A percentile compares a stretch with the other conserved stretches of the same genome.
phyloP scores from a whole-genome alignment of 768 basidiomycete genomes.

The Kwoniella pini region DNA sequence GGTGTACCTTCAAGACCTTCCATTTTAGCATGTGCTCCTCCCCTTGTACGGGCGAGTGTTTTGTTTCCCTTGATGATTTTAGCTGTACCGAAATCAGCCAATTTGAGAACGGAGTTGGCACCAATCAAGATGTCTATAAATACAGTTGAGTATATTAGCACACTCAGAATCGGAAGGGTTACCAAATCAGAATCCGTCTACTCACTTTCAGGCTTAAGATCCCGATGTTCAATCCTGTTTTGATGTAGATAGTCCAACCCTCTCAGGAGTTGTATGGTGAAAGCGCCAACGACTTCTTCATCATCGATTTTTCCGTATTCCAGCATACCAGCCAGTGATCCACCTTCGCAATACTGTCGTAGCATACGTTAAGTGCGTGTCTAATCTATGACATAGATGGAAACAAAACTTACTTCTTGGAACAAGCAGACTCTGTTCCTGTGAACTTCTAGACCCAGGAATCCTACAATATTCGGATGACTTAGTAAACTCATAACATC shows the following conservation, averaged over 20 bases:
- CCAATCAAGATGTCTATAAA: constrained; percentile 73
- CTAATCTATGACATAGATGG: neutral
- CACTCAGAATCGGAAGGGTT: constrained; percentile 1
- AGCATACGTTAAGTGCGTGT: neutral
- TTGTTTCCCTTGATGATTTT: constrained; percentile 86
- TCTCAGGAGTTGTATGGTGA: constrained; percentile 95
- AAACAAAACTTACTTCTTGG: constrained; percentile 15
- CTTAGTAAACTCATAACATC: constrained; percentile 97
- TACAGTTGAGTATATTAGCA: constrained; percentile 9
- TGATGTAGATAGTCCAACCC: constrained; percentile 92
- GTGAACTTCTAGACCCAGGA: constrained; percentile 83
- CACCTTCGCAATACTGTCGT: constrained; percentile 78
- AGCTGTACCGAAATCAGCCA: constrained; percentile 95
- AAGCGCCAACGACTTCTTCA: constrained; percentile 90
- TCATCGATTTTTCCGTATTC: constrained; percentile 96
- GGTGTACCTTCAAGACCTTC: constrained; percentile 95
- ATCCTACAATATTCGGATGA: constrained; percentile 97
- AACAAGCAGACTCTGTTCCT: constrained; percentile 21
- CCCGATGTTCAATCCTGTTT: constrained; percentile 88
- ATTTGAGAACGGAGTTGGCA: constrained; percentile 76
- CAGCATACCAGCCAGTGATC: constrained; percentile 80
- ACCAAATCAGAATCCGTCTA: too few relatives aligned
- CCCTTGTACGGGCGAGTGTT: constrained; percentile 63
- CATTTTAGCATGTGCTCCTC: constrained; percentile 56
- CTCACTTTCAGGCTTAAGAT: constrained; percentile 98